These are phyloP conservation scores for Passiflora organensis DNA, from an alignment of 345 rosid species.

Conservation along the genomic window DNA sequence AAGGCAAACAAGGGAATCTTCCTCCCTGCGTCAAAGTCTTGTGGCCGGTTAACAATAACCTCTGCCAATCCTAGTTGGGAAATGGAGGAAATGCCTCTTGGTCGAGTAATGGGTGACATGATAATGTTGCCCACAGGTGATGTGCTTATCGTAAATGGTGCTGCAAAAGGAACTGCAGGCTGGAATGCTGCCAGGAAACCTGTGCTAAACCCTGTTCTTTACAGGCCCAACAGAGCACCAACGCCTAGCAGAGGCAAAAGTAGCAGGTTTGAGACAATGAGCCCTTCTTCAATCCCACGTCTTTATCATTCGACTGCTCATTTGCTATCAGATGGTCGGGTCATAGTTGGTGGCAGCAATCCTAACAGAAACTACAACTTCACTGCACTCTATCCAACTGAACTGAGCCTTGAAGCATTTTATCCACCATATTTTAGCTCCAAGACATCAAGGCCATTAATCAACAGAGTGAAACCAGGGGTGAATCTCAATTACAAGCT, in stretches of 20 bases:
- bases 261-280: constrained; percentile 21
- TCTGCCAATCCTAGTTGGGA: constrained; percentile 20
- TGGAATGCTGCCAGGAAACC: constrained; percentile 23
- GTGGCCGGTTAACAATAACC: constrained; percentile 19
- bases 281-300: constrained; percentile 26
- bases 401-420: constrained; percentile 41
- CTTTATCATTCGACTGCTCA: constrained; percentile 39
- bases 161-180: constrained; percentile 20
- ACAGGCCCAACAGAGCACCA: constrained; percentile 3
- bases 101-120: constrained; percentile 36
- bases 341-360: constrained; percentile 46
- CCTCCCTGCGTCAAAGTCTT: constrained; percentile 14
- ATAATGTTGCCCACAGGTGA: constrained; percentile 23
- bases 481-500: constrained; percentile 15
- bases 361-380: constrained; percentile 32
- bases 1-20: constrained; percentile 13
- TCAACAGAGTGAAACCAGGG: constrained; percentile 13
- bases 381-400: constrained; percentile 27
- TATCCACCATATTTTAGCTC: constrained; percentile 38
- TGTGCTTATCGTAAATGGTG: constrained; percentile 31
- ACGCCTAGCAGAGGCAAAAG: background rate
- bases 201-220: constrained; percentile 19
- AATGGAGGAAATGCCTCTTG: constrained; percentile 29
- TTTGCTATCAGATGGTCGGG: constrained; percentile 34
- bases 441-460: constrained; percentile 5